Evolutionary conservation across 768 basidiomycete species (phyloP), one percentile per base, ranked within the genome.

Genomic region (Mycena galericulata): DNA sequence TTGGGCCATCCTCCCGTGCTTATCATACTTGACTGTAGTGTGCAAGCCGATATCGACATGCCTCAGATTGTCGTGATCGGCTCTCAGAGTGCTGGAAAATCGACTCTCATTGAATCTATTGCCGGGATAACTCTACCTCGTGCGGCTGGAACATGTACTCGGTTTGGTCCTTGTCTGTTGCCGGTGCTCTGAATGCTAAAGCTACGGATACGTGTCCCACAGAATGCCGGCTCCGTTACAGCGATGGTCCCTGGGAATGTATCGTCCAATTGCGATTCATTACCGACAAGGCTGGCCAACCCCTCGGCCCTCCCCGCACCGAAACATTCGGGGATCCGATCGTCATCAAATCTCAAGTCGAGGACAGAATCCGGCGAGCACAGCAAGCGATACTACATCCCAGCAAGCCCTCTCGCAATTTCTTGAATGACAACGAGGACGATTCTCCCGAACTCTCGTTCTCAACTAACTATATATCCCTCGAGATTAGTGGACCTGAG

Each of bases 61-160:
- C 92, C 92, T 0, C 86, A 88, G 68, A 92, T 93, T 29, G 89
- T 87, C 0, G 92, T 92, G 41, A 85, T 92, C 18, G 92, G 92
- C 0, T 85, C 83, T 4, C 92, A 93, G 68, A 90, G 88, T 38
- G 90, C 90, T 0, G 92, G 92, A 0, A 93, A 93, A 72, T 92
- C 90, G 0, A 93, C 92, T 0, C 81, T 93, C 5, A 93, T 94
- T 10, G 92, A 94, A 70, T 86, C 90, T 0, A 92, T 94, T 50
- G 91, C 90, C 0, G 90, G 91, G 0, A 87, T 93, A 22, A 90
- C 86, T 0, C 79, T 93, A 0, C 92, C 91, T 27, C 84, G 91
- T 12, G 90, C 89, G 0, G 82, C 87, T n/a, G 92, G 92, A 0
- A 92, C 92, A 0, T 93, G 92, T 67, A 94, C 92, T 0, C 83